Conservation (phyloP, 1,284 basidiomycete species). For the Ceratorhiza oryzae-sativae region DNA sequence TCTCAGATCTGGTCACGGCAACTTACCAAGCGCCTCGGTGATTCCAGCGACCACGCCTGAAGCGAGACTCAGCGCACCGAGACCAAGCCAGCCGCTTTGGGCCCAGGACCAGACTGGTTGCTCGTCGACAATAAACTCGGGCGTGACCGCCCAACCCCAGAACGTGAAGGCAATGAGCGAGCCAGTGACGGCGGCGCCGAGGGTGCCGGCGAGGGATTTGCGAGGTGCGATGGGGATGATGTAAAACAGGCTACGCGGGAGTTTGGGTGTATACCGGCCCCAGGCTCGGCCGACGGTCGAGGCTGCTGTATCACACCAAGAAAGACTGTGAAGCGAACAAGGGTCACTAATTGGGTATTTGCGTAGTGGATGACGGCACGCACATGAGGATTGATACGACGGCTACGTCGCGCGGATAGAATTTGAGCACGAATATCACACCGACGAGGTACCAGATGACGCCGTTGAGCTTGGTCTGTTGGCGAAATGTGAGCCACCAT, state of each 20-base stretch:
- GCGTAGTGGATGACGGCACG: constrained; percentile 49
- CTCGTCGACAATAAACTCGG: constrained; percentile 42
- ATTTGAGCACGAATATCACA: constrained; percentile 79
- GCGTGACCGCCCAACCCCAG: constrained; percentile 68
- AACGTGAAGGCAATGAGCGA: constrained; percentile 76
- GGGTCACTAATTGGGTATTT: constrained; percentile 18
- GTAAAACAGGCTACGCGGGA: constrained; percentile 66
- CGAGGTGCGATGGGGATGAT: constrained; percentile 81
- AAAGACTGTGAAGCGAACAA: constrained; percentile 64
- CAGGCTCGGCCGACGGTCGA: constrained; percentile 91
- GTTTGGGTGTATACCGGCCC: constrained; percentile 76
- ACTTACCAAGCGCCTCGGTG: constrained; percentile 82
- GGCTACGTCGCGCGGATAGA: constrained; percentile 88
- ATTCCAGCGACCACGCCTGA: constrained; percentile 82
- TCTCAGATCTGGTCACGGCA: neutral
- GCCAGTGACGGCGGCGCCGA: constrained; percentile 82
- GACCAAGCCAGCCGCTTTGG: constrained; percentile 58
- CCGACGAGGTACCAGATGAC: constrained; percentile 97
- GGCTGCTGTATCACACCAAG: constrained; percentile 96
- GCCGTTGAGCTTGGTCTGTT: constrained; percentile 76
- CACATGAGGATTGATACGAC: constrained; percentile 88
- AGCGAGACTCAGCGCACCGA: constrained; percentile 65
- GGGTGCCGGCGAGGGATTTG: constrained; percentile 87
- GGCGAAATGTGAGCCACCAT: neutral
- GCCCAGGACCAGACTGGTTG: constrained; percentile 40